Base-by-base conservation (phyloP, 2,329 filamentous ascomycete species). In the Fusarium continuum region DNA sequence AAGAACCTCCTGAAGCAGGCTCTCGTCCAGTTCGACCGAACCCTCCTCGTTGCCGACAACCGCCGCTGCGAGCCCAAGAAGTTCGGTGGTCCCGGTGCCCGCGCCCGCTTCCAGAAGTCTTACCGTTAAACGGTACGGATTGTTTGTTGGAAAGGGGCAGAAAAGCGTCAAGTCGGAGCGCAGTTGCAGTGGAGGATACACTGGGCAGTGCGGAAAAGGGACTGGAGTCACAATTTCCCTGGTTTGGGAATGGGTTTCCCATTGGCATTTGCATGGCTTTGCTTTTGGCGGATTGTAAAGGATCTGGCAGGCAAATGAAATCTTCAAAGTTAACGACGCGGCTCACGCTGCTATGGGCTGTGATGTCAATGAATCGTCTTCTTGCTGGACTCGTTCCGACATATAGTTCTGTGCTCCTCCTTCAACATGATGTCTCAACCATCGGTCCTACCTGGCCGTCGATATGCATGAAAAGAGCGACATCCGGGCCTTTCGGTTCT, bases 1-100 rank as follows among this genome's bases (percentile, higher is more conserved):
- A 99, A 99, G 91, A 97, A 98, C 89, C 87, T 93, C 84, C 88
- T 99, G 78, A 99, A 98, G 92, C 91, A 94, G 84, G 91, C 92
- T 73, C 89, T 99, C 74, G 91, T 94, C 77, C 88, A 93, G 81
- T 99, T 94, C 87, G 93, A 97, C 87, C 89, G 93, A 78, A 96
- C 93, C 79, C 90, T 99, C 73, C 91, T 99, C 78, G 95, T 99
- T 76, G 95, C 95, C 82, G 95, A 99, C 84, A 97, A 97, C 91
- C 91, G 95, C 82, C 92, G 95, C 76, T 95, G 92, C 83, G 95
- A 99, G 88, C 94, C 94, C 84, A 98, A 98, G 93, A 97, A 97
- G 88, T 92, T 92, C 79, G 89, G 89, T 80, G 91, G 91, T 91
- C 91, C 88, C 76, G 94, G 94, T 88, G 94, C 95, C 79, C 91